These are phyloP conservation scores for Dimocarpus longan DNA, from an alignment of 345 rosid genomes.

Conservation along the genomic window DNA sequence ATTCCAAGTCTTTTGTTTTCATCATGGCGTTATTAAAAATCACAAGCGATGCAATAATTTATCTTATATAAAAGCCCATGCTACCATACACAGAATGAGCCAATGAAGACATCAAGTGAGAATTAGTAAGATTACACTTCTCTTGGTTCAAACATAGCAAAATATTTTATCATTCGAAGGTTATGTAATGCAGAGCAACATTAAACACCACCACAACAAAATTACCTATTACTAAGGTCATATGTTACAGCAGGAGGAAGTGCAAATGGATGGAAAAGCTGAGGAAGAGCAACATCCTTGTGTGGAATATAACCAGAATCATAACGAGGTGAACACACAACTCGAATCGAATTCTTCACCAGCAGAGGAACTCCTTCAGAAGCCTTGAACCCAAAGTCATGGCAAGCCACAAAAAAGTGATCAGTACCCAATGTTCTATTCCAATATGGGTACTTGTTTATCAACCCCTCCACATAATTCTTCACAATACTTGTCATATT, in stretches of 20 bases:
- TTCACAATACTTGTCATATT: neutral
- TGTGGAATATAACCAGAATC: slow-evolving; percentile 20
- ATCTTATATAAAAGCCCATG: too few relatives aligned
- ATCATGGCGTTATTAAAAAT: too few relatives aligned
- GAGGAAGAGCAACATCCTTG: slow-evolving; percentile 33
- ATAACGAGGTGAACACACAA: slow-evolving; percentile 27
- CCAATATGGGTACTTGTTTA: slow-evolving; percentile 26
- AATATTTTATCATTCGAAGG: neutral
- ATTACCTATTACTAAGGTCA: slow-evolving; percentile 21
- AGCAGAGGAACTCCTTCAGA: slow-evolving; percentile 6
- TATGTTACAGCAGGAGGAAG: slow-evolving; percentile 12
- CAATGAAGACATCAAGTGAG: neutral
- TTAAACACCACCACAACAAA: neutral
- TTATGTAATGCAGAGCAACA: neutral
- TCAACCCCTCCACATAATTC: slow-evolving; percentile 10
- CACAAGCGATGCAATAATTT: too few relatives aligned
- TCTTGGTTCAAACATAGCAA: too few relatives aligned
- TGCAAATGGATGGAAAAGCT: neutral
- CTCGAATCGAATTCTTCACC: slow-evolving; percentile 28
- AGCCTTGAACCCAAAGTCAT: slow-evolving; percentile 7
- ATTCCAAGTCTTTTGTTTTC: too few relatives aligned
- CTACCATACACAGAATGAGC: neutral
- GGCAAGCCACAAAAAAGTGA: slow-evolving; percentile 32
- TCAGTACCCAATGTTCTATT: slow-evolving; percentile 28
- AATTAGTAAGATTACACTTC: too few relatives aligned